Evolutionary conservation across 2,329 filamentous ascomycete species (phyloP), one percentile per base, ranked within the genome.

Genomic region (Didymosphaeria variabile): DNA sequence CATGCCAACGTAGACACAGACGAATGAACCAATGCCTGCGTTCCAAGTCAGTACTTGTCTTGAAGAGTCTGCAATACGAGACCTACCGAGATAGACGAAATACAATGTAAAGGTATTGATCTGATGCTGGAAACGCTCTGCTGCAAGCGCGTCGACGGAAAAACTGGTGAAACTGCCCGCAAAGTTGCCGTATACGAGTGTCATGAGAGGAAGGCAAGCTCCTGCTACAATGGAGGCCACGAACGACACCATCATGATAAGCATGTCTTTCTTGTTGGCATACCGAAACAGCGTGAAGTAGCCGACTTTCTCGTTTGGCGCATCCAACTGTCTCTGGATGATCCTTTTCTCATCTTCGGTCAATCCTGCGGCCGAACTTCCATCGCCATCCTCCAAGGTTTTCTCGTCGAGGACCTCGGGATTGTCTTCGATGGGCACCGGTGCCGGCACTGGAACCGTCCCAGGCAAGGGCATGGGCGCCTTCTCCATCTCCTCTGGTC

Each of bases 1-100:
- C 0, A 94, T 97, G 26, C 88, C 86, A 61, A 96, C 69, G 59
- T 78, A 80, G 58, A 97, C 83, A 67, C 97, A 97, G 17, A 93
- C 93, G 46, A 77, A 74, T 0, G 72, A 71, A 17, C 64, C 72
- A 40, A 77, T 72, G 42, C 72, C 71, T 69, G 31, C 13, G 17
- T 57, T 21, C 0, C 8, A 15, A 44, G 10, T 69, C 23, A 71
- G 58, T 50, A 13, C 19, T 44, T 17, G 47, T 46, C 38, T 29
- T 17, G n/a, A 21, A 5, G 9, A 38, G 9, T 29, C 9, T 5
- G 19, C 5, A 1, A 4, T 17, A 23, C 8, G 94, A 70, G 45
- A 52, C 60, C 50, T 74, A 72, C 68, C 78, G 23, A 80, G 68
- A 60, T 80, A 80, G 2, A 79, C 72, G 53, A 79, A 79, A 56